A percentile compares a stretch with the other conserved stretches of the same genome.
phyloP scores from a whole-genome alignment of 73 alveolate species.

The Symbiodinium natans region DNA sequence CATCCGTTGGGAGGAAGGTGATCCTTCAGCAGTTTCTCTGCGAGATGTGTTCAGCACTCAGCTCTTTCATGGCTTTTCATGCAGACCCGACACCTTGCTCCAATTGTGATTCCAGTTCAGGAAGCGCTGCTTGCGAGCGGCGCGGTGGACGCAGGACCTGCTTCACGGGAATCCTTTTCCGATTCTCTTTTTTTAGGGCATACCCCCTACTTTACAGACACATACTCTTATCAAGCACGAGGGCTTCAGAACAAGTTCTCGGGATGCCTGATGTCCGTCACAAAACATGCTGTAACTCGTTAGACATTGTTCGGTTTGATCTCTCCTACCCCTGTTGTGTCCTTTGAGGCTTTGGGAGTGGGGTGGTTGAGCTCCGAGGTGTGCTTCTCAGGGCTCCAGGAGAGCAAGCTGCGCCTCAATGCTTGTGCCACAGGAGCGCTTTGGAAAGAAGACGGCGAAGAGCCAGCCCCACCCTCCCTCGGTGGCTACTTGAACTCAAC shows the following conservation, averaged over 20 bases:
- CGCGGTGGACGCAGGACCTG: conserved; percentile 47
- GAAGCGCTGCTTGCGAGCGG: conserved; percentile 56
- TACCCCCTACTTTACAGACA: too few relatives aligned
- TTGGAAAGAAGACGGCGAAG: conserved; percentile 24
- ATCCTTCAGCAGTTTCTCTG: conserved; percentile 56
- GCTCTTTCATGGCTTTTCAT: not conserved
- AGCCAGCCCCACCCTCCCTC: conserved; percentile 41
- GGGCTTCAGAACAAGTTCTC: too few relatives aligned
- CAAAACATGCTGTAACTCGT: too few relatives aligned
- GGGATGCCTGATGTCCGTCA: too few relatives aligned
- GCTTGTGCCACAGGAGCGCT: conserved; percentile 43
- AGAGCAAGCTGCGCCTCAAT: too few relatives aligned
- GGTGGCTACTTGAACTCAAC: not conserved
- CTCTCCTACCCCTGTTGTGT: not conserved
- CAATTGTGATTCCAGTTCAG: not conserved
- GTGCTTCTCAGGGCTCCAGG: too few relatives aligned
- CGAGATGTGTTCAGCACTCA: conserved; percentile 37
- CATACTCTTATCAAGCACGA: too few relatives aligned
- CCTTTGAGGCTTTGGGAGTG: not conserved
- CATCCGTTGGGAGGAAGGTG: conserved; percentile 59
- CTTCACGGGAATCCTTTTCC: not conserved
- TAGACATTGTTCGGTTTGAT: too few relatives aligned
- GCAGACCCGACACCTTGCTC: too few relatives aligned
- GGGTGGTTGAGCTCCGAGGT: too few relatives aligned
- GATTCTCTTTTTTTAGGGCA: too few relatives aligned